Evolutionary conservation across 1,284 basidiomycete genomes (phyloP).

Genomic region (Papiliotrema laurentii): DNA sequence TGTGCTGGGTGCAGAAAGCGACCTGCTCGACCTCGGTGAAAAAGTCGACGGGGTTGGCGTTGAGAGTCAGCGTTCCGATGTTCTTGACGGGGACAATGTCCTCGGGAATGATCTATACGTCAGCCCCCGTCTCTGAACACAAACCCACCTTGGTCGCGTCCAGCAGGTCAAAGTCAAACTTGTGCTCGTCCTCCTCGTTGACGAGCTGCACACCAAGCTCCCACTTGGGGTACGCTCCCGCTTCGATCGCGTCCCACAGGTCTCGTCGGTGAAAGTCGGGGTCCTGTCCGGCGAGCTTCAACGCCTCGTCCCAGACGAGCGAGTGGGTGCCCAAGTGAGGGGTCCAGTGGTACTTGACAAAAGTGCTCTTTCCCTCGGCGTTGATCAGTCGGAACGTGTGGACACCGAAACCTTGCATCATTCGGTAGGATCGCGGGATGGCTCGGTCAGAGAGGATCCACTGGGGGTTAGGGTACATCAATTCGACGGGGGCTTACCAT

Average conservation of each 20-base stretch:
- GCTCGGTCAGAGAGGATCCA: conserved; percentile 78
- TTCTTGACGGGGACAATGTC: conserved; percentile 67
- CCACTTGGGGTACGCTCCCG: conserved; percentile 66
- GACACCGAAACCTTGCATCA: conserved; percentile 76
- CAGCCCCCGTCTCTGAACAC: not conserved
- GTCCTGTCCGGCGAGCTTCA: conserved; percentile 67
- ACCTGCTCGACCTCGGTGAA: conserved; percentile 76
- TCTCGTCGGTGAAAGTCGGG: conserved; percentile 76
- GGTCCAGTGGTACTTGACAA: conserved; percentile 81
- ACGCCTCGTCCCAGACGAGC: conserved; percentile 78
- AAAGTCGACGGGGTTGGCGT: conserved; percentile 59
- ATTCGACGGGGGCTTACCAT: conserved; percentile 36
- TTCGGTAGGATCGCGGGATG: conserved; percentile 72
- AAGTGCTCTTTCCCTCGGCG: conserved; percentile 60
- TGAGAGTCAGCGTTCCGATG: conserved; percentile 69
- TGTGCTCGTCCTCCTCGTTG: conserved; percentile 57
- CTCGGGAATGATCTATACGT: conserved; percentile 61
- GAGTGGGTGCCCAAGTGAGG: conserved; percentile 70
- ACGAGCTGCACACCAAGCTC: conserved; percentile 72
- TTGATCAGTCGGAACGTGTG: conserved; percentile 74
- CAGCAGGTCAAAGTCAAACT: conserved; percentile 67
- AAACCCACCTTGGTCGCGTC: conserved; percentile 64
- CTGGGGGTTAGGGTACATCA: conserved; percentile 12
- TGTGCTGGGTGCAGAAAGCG: conserved; percentile 74
- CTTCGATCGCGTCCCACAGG: conserved; percentile 67